A percentile compares a stretch with the other conserved stretches of the same genome.
Evolutionary conservation across 306 rosid genomes (phyloP).

Genomic region (Begonia loranthoides): DNA sequence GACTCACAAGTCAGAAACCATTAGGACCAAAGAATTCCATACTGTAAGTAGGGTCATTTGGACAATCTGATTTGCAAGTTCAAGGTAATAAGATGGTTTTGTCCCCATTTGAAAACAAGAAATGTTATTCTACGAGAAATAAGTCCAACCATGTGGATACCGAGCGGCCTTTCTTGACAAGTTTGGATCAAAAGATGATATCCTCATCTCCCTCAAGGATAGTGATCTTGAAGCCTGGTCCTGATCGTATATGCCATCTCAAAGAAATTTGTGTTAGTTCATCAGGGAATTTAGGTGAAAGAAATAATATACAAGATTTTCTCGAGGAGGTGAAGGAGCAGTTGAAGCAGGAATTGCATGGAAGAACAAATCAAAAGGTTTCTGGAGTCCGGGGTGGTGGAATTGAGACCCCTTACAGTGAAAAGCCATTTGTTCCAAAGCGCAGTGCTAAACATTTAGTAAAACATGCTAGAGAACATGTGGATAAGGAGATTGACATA

Average conservation of each 20-base stretch:
- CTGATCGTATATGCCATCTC: conserved; percentile 41
- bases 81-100: conserved; percentile 21
- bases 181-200: conserved; percentile 33
- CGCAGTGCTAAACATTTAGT: conserved; percentile 59
- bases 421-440: conserved; percentile 64
- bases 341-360: conserved; percentile 63
- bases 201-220: conserved; percentile 54
- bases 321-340: conserved; percentile 90
- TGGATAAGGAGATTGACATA: conserved; percentile 41
- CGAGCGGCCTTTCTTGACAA: no score
- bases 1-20: conserved; percentile 23
- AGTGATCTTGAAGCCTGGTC: conserved; percentile 88
- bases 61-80: conserved; percentile 15
- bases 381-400: conserved; percentile 65
- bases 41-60: conserved; percentile 16
- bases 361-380: conserved; percentile 42
- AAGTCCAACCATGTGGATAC: conserved; percentile 21
- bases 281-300: conserved; percentile 39
- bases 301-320: conserved; percentile 74
- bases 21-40: conserved; percentile 20
- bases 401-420: conserved; percentile 61
- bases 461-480: conserved; percentile 65
- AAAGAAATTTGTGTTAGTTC: conserved; percentile 53
- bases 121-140: conserved; percentile 37
- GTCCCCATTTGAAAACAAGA: conserved; percentile 25